Conservation (phyloP, 2,329 filamentous ascomycete genomes). For the Ceratocystis eucalypticola region DNA sequence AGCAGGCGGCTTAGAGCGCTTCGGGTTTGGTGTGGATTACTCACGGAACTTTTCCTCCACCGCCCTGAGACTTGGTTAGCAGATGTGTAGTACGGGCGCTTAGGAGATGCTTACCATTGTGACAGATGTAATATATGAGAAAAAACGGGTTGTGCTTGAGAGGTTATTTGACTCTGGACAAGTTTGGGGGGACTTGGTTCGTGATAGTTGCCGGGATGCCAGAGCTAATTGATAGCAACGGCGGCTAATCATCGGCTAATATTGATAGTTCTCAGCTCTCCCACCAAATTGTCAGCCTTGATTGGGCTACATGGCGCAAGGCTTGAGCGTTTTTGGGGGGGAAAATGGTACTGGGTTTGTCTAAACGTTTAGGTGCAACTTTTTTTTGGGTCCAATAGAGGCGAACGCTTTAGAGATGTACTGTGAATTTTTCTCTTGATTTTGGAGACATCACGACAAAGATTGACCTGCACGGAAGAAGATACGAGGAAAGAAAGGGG, state of each 20-base stretch:
- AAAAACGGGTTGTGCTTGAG: neutral
- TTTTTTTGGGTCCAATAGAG: conserved; percentile 6
- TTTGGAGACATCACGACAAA: conserved; percentile 8
- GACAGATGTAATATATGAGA: neutral
- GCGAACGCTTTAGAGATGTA: neutral
- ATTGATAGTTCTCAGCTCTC: neutral
- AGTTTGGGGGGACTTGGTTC: neutral
- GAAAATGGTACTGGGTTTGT: too few relatives aligned
- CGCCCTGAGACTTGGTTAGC: neutral
- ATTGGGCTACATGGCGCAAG: conserved; percentile 6
- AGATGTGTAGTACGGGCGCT: neutral
- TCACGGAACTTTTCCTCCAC: conserved; percentile 19
- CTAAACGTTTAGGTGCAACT: too few relatives aligned
- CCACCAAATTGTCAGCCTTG: conserved; percentile 8
- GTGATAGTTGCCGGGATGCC: neutral
- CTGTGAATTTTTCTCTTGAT: neutral
- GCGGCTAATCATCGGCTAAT: conserved; percentile 15
- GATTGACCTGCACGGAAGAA: neutral
- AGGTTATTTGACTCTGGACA: neutral
- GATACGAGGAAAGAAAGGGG: neutral
- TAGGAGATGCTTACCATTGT: neutral
- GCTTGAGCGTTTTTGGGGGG: conserved; percentile 6
- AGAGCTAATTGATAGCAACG: neutral
- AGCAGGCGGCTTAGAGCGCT: neutral
- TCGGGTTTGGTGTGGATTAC: neutral